phyloP scores from a whole-genome alignment of 2,329 filamentous ascomycete species.

The Botrytis hyacinthi region DNA sequence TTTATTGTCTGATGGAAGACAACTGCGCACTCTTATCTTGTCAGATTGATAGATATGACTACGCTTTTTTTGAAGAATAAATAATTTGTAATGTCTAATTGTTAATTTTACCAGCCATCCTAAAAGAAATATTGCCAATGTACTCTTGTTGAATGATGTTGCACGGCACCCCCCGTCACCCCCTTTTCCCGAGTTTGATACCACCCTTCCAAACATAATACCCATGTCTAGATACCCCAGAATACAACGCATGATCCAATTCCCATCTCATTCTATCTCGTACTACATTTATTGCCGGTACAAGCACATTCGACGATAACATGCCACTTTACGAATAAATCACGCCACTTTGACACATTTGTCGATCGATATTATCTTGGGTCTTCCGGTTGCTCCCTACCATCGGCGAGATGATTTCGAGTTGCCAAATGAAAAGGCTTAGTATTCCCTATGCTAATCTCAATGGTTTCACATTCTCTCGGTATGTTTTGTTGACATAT shows the following conservation, averaged over 20 bases:
- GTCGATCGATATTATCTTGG: background rate
- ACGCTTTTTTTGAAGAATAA: background rate
- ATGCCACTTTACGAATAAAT: constrained; percentile 15
- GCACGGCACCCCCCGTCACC: background rate
- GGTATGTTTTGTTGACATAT: background rate
- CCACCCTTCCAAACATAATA: background rate
- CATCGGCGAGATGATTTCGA: background rate
- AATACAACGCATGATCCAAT: background rate
- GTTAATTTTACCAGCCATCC: background rate
- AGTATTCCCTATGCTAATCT: background rate
- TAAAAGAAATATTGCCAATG: background rate
- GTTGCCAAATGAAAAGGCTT: background rate
- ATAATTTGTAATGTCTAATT: background rate
- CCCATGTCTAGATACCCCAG: background rate
- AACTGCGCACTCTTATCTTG: background rate
- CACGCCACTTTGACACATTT: constrained; percentile 16
- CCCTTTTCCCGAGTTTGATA: background rate
- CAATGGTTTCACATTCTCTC: background rate
- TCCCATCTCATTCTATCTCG: background rate
- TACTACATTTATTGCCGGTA: background rate
- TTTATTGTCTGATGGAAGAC: background rate
- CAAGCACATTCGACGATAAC: background rate
- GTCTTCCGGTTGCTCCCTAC: background rate
- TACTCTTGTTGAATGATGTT: background rate
- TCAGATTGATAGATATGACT: background rate